Conservation (phyloP, 176 grass and related monocot species). For the Urochloa ruziziensis region DNA sequence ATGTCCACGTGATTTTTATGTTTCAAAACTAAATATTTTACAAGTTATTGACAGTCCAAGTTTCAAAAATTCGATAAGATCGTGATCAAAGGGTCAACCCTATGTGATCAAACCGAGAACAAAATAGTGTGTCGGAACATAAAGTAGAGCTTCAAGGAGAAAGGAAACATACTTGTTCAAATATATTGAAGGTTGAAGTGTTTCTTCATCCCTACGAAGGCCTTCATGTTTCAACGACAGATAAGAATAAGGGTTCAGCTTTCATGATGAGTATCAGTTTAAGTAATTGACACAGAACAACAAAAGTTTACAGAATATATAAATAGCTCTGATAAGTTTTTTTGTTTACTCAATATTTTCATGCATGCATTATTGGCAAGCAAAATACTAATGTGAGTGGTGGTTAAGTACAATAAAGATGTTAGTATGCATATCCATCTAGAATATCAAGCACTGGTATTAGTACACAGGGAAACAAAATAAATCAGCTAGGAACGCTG, state of each 20-base stretch:
- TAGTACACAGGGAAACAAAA: neutral
- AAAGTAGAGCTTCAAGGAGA: constrained; percentile 7
- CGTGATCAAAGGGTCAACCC: neutral
- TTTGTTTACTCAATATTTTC: constrained; percentile 7
- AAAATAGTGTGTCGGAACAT: neutral
- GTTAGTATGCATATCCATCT: too few relatives aligned
- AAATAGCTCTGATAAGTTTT: neutral
- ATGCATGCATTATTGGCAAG: neutral
- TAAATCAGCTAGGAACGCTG: neutral
- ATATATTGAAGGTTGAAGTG: constrained; percentile 91
- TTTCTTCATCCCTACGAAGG: constrained; percentile 85
- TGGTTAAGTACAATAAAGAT: neutral
- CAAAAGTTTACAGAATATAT: neutral
- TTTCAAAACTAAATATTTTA: neutral
- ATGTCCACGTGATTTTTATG: neutral
- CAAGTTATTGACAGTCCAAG: too few relatives aligned
- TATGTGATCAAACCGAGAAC: neutral
- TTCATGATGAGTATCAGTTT: neutral
- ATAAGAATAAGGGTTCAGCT: constrained; percentile 31
- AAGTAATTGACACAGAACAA: neutral
- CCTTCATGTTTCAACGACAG: constrained; percentile 60
- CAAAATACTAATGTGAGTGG: neutral
- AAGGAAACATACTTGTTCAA: constrained; percentile 89
- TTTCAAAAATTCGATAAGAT: neutral
- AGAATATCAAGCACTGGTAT: constrained; percentile 3